Evolutionary conservation across 805 yeast species (phyloP).

Genomic region (Zygoascus bituminiphila): DNA sequence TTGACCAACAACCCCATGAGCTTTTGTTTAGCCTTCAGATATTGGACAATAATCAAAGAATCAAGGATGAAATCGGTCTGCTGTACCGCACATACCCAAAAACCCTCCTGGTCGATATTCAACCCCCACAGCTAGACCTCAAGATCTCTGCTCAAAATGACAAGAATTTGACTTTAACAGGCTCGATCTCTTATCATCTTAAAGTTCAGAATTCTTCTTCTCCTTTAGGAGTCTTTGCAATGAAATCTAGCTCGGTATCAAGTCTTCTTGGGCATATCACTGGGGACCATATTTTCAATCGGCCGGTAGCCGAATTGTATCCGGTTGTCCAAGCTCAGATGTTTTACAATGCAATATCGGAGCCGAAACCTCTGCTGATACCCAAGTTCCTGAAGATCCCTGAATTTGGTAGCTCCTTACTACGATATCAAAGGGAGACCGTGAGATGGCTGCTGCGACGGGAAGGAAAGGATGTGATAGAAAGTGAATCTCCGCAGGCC

Average conservation of each 20-base stretch:
- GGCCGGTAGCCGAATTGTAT: conserved; percentile 2
- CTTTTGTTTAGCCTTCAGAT: neutral
- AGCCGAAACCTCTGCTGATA: neutral
- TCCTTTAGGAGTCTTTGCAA: conserved; percentile 4
- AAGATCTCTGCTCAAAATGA: neutral
- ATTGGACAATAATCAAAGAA: neutral
- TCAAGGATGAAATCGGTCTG: neutral
- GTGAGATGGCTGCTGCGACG: conserved; percentile 30
- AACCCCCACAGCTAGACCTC: neutral
- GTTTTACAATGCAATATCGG: conserved; percentile 13
- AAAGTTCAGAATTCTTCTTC: conserved; percentile 7
- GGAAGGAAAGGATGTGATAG: conserved; percentile 27
- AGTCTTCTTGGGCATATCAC: conserved; percentile 8
- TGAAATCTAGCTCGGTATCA: conserved; percentile 6
- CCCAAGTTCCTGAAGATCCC: conserved; percentile 4
- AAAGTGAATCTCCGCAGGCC: neutral
- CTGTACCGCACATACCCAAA: neutral
- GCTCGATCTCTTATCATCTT: conserved; percentile 7
- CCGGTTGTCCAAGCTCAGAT: conserved; percentile 7
- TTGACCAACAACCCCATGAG: neutral
- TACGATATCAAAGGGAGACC: conserved; percentile 30
- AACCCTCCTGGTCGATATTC: neutral
- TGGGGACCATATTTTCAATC: conserved; percentile 6
- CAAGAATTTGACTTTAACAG: conserved; percentile 1
- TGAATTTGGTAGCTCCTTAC: conserved; percentile 12